Conservation (phyloP, 1,284 basidiomycete species). For the Taiwanofungus camphoratus region DNA sequence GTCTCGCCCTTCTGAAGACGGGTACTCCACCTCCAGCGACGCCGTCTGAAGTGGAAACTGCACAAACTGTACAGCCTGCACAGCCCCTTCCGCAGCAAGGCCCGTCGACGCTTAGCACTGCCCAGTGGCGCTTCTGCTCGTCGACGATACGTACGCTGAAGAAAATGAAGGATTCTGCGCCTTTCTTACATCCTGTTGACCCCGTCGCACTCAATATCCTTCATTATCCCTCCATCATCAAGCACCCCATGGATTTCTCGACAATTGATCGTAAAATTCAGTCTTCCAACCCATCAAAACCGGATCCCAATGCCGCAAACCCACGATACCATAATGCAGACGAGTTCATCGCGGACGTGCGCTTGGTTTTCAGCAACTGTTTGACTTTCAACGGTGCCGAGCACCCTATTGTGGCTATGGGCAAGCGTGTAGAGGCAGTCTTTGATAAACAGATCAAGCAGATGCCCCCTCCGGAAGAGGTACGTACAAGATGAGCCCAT, state of each 20-base stretch:
- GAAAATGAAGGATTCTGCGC: slow-evolving; percentile 78
- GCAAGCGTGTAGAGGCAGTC: slow-evolving; percentile 74
- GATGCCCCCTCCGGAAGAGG: slow-evolving; percentile 72
- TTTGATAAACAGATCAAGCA: slow-evolving; percentile 90
- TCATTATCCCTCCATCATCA: slow-evolving; percentile 86
- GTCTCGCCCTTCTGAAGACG: slow-evolving; percentile 46
- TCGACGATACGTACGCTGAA: slow-evolving; percentile 81
- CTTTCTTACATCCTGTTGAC: slow-evolving; percentile 90
- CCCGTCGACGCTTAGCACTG: slow-evolving; percentile 42
- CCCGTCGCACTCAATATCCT: slow-evolving; percentile 87
- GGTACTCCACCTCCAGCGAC: slow-evolving; percentile 56
- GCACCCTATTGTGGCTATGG: slow-evolving; percentile 76
- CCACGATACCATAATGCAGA: slow-evolving; percentile 72
- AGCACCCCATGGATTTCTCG: slow-evolving; percentile 92
- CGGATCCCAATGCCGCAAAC: slow-evolving; percentile 59
- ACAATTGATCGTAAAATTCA: slow-evolving; percentile 87
- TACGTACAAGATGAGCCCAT: slow-evolving; percentile 33
- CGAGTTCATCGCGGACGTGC: slow-evolving; percentile 80
- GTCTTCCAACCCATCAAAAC: slow-evolving; percentile 74
- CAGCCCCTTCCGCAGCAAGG: slow-evolving; percentile 19
- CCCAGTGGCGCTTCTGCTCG: slow-evolving; percentile 80
- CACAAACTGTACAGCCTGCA: slow-evolving; percentile 15
- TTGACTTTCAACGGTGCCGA: slow-evolving; percentile 90
- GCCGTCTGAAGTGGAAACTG: slow-evolving; percentile 23
- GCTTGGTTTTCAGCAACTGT: slow-evolving; percentile 86